phyloP scores from a whole-genome alignment of 2,329 filamentous ascomycete species.

The Esteya vermicola region DNA sequence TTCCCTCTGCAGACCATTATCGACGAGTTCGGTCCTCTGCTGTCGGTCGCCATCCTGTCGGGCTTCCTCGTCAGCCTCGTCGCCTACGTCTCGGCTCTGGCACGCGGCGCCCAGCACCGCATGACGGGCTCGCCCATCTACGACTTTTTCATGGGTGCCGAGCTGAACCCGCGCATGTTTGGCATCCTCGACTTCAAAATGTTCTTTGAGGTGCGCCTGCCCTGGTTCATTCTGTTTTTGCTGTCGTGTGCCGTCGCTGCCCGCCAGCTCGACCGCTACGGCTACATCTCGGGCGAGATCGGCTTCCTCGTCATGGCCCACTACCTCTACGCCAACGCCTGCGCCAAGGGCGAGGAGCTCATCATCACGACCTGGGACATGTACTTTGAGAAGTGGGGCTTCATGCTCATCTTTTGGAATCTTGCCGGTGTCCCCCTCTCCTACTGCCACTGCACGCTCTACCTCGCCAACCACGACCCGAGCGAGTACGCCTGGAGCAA shows the following conservation, averaged over 20 bases:
- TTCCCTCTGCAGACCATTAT: conserved; percentile 88
- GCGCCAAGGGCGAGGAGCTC: conserved; percentile 68
- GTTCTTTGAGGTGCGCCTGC: conserved; percentile 77
- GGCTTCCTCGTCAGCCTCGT: conserved; percentile 72
- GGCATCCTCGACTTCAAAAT: conserved; percentile 81
- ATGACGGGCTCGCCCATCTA: conserved; percentile 78
- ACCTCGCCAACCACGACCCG: conserved; percentile 61
- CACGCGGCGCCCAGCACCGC: conserved; percentile 71
- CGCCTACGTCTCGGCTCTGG: conserved; percentile 74
- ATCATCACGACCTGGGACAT: conserved; percentile 77
- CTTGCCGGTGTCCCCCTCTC: conserved; percentile 66
- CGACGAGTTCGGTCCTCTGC: conserved; percentile 85
- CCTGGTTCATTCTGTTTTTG: conserved; percentile 74
- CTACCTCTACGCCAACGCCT: conserved; percentile 71
- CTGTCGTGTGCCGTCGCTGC: conserved; percentile 54
- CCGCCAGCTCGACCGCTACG: conserved; percentile 63
- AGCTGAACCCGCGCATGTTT: conserved; percentile 78
- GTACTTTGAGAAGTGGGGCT: conserved; percentile 81
- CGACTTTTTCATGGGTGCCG: conserved; percentile 84
- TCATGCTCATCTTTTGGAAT: conserved; percentile 88
- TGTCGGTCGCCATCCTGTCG: conserved; percentile 85
- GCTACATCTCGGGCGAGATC: conserved; percentile 62
- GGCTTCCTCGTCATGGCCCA: conserved; percentile 64
- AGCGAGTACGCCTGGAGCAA: conserved; percentile 54
- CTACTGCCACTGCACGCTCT: conserved; percentile 76